Evolutionary conservation across 163 green algal genomes (phyloP).

Genomic region (Scenedesmus sp.): DNA sequence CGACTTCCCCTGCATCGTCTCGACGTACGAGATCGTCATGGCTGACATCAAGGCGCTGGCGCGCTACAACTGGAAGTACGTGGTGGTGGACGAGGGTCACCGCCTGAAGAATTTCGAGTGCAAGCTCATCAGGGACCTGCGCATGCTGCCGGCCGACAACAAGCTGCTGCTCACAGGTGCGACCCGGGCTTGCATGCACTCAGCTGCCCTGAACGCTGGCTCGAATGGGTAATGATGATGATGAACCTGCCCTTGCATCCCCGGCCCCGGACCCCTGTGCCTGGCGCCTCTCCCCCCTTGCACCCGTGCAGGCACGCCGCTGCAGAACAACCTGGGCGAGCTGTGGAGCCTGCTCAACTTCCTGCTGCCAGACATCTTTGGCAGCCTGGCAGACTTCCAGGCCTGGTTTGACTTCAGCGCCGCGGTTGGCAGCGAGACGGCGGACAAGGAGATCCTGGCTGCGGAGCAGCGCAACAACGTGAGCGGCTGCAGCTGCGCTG

Average conservation of each 20-base stretch:
- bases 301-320: slow-evolving; percentile 89
- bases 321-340: slow-evolving; percentile 99
- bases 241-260: too few species aligned
- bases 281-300: too few species aligned
- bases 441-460: slow-evolving; percentile 71
- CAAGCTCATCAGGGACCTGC: slow-evolving; percentile 92
- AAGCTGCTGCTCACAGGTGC: slow-evolving; percentile 96
- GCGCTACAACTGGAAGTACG: slow-evolving; percentile 88
- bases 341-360: slow-evolving; percentile 99
- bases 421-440: slow-evolving; percentile 53
- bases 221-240: too few species aligned
- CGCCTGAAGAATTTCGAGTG: slow-evolving; percentile 95
- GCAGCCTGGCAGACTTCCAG: slow-evolving; percentile 89
- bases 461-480: slow-evolving; percentile 86
- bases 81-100: slow-evolving; percentile 86
- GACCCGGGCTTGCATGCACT: background rate
- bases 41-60: slow-evolving; percentile 89
- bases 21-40: slow-evolving; percentile 97
- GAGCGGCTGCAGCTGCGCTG: background rate
- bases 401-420: slow-evolving; percentile 89
- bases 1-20: slow-evolving; percentile 95
- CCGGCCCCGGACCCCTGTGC: too few species aligned
- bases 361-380: slow-evolving; percentile 96
- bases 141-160: slow-evolving; percentile 84
- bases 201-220: too few species aligned